Percentiles rank a stretch among this genome's conserved stretches.
phyloP scores from a whole-genome alignment of 2,329 filamentous ascomycete species.

The Aspergillus sp. region DNA sequence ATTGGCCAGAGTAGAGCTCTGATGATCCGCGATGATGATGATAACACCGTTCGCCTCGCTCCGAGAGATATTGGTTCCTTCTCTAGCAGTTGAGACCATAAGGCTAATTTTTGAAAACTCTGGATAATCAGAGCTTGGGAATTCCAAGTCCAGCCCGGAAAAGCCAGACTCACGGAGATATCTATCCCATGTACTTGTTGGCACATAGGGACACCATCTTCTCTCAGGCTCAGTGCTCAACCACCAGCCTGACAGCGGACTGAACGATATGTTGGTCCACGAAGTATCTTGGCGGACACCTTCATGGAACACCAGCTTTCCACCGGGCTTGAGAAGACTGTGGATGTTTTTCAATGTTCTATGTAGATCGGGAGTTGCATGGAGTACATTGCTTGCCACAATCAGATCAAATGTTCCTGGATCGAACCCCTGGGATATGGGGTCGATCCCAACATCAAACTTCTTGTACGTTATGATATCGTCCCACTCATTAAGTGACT shows the following conservation, averaged over 20 bases:
- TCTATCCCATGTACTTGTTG: slow-evolving; percentile 25
- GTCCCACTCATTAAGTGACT: slow-evolving; percentile 25
- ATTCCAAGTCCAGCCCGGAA: slow-evolving; percentile 24
- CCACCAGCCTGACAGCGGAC: slow-evolving; percentile 41
- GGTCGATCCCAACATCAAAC: slow-evolving; percentile 28
- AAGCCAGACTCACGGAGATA: slow-evolving; percentile 26
- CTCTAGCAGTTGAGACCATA: slow-evolving; percentile 10
- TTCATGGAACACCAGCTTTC: slow-evolving; percentile 48
- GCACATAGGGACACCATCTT: slow-evolving; percentile 2
- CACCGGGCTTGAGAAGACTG: slow-evolving; percentile 40
- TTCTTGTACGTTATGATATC: slow-evolving; percentile 28
- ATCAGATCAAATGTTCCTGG: slow-evolving; percentile 29
- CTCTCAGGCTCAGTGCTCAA: slow-evolving; percentile 5
- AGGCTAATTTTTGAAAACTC: slow-evolving; percentile 6
- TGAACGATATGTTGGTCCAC: slow-evolving; percentile 28
- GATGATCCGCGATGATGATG: background rate
- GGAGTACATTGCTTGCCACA: slow-evolving; percentile 33
- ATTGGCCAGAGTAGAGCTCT: background rate
- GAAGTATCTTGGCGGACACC: slow-evolving; percentile 4
- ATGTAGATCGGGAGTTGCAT: slow-evolving; percentile 28
- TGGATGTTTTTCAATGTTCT: slow-evolving; percentile 25
- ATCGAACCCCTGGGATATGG: slow-evolving; percentile 28
- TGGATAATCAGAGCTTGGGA: slow-evolving; percentile 2
- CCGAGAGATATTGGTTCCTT: background rate
- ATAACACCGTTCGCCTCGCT: no score